These are phyloP conservation scores for Thelonectria blattea DNA, from an alignment of 2,329 filamentous ascomycete species.

Conservation along the genomic window DNA sequence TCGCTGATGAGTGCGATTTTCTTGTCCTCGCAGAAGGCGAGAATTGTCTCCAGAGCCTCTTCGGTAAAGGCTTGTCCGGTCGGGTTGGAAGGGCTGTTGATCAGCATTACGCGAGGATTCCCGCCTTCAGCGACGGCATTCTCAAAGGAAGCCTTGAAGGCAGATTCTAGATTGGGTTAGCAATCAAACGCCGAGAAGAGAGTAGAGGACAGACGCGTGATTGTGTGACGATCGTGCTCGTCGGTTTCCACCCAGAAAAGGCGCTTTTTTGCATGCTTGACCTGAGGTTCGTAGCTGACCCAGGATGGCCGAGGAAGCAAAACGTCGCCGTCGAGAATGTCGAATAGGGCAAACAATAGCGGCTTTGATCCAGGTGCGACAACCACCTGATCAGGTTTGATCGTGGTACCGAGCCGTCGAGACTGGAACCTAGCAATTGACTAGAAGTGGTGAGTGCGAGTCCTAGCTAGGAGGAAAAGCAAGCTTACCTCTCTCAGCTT, in stretches of 20 bases:
- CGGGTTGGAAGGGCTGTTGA: slow-evolving; percentile 11
- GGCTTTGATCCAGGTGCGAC: slow-evolving; percentile 10
- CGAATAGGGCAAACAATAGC: slow-evolving; percentile 8
- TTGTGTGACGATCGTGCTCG: slow-evolving; percentile 7
- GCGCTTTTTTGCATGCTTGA: slow-evolving; percentile 6
- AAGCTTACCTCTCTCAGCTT: slow-evolving; percentile 9
- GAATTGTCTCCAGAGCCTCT: not conserved
- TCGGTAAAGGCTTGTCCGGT: slow-evolving; percentile 4
- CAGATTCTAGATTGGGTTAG: not conserved
- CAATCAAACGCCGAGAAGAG: not conserved
- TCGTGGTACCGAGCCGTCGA: not conserved
- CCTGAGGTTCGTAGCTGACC: slow-evolving; percentile 12
- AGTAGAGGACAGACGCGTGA: not conserved
- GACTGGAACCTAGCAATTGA: slow-evolving; percentile 10
- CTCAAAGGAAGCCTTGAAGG: not conserved
- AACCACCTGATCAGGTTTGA: not conserved
- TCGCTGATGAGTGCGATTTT: slow-evolving; percentile 1
- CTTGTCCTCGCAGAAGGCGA: not conserved
- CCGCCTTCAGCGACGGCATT: not conserved
- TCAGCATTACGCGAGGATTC: not conserved
- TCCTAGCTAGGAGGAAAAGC: not conserved
- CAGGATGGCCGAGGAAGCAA: slow-evolving; percentile 8
- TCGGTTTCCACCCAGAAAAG: slow-evolving; percentile 10
- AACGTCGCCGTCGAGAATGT: slow-evolving; percentile 6
- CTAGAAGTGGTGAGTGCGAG: not conserved